Percentiles rank a stretch among this genome's conserved stretches.
phyloP scores from a whole-genome alignment of 2,329 filamentous ascomycete genomes.

The Beauveria brongniartii region DNA sequence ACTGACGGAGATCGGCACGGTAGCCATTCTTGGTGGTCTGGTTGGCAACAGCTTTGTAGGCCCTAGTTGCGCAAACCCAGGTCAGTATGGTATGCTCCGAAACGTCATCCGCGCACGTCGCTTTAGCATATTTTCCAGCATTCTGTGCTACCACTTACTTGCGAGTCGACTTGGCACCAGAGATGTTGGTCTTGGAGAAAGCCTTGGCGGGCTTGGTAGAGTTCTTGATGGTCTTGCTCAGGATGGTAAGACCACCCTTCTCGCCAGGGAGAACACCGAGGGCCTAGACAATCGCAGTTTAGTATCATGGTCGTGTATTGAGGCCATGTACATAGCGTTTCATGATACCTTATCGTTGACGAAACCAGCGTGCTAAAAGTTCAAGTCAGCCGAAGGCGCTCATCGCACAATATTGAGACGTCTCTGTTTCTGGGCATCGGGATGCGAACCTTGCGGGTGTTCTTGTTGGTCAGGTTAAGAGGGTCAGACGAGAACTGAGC shows the following conservation, averaged over 20 bases:
- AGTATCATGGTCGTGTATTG: constrained; percentile 12
- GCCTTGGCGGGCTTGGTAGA: constrained; percentile 64
- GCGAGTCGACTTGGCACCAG: constrained; percentile 64
- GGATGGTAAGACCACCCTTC: constrained; percentile 72
- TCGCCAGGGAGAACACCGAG: constrained; percentile 68
- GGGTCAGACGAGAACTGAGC: constrained; percentile 90
- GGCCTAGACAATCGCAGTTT: constrained; percentile 47
- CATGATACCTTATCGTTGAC: constrained; percentile 78
- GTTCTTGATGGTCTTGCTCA: constrained; percentile 74
- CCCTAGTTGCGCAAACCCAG: constrained; percentile 41
- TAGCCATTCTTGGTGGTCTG: constrained; percentile 77
- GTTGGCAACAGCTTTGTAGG: constrained; percentile 83
- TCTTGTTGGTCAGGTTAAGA: constrained; percentile 85
- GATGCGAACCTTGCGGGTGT: constrained; percentile 72
- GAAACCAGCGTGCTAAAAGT: constrained; percentile 73
- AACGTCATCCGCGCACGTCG: not conserved
- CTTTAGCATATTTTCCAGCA: not conserved
- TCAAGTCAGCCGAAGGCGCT: constrained; percentile 22
- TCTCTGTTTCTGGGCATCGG: not conserved
- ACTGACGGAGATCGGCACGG: constrained; percentile 67
- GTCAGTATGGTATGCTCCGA: constrained; percentile 13
- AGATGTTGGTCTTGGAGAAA: constrained; percentile 59
- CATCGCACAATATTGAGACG: not conserved
- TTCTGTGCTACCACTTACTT: constrained; percentile 38
- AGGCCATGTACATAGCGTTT: not conserved